Conservation (phyloP, 768 basidiomycete genomes). For the Agrocybe pediades region DNA sequence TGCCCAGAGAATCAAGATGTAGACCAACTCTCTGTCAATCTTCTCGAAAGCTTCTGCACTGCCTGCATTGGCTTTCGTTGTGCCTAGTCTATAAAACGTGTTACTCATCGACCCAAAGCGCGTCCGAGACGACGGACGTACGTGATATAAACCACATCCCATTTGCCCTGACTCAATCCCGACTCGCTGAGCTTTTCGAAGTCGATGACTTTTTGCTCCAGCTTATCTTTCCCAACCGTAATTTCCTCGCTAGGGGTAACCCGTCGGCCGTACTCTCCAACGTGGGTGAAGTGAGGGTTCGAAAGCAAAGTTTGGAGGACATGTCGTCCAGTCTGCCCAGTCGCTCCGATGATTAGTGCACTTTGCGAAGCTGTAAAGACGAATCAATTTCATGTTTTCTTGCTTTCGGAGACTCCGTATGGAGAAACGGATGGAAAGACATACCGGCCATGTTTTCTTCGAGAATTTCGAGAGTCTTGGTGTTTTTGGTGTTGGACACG, state of each 20-base stretch:
- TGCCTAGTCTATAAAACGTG: conserved; percentile 57
- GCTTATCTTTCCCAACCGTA: conserved; percentile 49
- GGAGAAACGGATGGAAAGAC: not conserved
- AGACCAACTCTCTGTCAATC: conserved; percentile 72
- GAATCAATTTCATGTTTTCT: not conserved
- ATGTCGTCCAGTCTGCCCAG: conserved; percentile 67
- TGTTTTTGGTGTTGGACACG: not conserved
- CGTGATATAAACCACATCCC: conserved; percentile 79
- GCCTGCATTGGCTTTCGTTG: conserved; percentile 60
- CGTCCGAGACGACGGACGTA: too few species aligned
- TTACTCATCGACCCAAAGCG: too few species aligned
- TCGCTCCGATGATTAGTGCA: conserved; percentile 77
- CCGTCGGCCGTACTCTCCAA: conserved; percentile 72
- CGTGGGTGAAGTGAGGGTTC: conserved; percentile 53
- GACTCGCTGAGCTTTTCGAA: conserved; percentile 65
- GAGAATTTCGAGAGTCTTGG: not conserved
- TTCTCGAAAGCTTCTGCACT: conserved; percentile 68
- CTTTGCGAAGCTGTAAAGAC: conserved; percentile 30
- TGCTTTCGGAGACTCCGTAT: not conserved
- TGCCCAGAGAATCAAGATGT: not conserved
- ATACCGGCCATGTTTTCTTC: conserved; percentile 8
- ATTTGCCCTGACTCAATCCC: conserved; percentile 54
- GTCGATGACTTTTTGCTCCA: conserved; percentile 68
- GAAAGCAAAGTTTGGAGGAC: conserved; percentile 64
- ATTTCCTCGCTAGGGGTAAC: conserved; percentile 48